Percentiles rank a stretch among this genome's conserved stretches.
These are phyloP conservation scores for Solanum neorickii DNA, from an alignment of 257 asterid species.

Conservation along the genomic window DNA sequence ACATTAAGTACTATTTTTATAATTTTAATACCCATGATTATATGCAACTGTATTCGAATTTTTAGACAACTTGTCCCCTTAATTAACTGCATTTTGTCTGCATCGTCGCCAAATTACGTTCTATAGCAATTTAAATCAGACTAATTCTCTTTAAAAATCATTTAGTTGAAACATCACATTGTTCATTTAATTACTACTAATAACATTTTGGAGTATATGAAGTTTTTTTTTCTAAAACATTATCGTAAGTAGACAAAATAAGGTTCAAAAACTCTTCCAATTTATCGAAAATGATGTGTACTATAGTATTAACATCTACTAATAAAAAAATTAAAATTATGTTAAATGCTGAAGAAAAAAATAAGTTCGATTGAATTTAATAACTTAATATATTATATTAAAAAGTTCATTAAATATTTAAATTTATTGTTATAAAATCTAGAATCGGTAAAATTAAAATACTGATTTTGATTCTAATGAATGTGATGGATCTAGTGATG, in stretches of 20 bases:
- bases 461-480: not conserved
- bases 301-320: not conserved
- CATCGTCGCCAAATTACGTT: not conserved
- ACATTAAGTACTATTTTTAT: not conserved
- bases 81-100: constrained; percentile 15
- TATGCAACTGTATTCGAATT: constrained; percentile 10
- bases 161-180: not conserved
- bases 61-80: constrained; percentile 19
- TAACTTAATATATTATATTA: not conserved
- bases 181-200: not conserved
- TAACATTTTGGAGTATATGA: not conserved
- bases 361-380: too few species aligned
- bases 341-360: not conserved
- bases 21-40: constrained; percentile 1
- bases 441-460: too few species aligned
- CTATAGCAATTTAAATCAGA: not conserved
- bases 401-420: too few species aligned
- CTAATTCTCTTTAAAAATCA: not conserved
- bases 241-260: not conserved
- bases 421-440: too few species aligned
- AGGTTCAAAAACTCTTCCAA: not conserved
- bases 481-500: not conserved
- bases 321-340: not conserved
- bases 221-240: not conserved
- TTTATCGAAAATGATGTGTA: not conserved